phyloP scores from a whole-genome alignment of 2,329 filamentous ascomycete species.

The Arachnomyces sp. region DNA sequence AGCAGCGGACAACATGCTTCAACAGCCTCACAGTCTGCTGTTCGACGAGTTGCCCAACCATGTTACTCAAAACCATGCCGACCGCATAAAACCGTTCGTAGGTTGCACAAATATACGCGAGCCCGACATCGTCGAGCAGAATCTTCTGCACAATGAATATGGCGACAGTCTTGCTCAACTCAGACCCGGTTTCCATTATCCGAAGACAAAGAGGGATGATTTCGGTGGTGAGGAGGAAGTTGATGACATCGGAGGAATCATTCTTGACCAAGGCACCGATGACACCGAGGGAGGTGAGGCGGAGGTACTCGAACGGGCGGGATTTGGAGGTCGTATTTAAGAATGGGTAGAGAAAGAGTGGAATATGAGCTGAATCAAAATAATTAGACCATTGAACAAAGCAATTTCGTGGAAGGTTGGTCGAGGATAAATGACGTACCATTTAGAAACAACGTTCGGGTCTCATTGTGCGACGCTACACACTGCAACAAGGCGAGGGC shows the following conservation, averaged over 20 bases:
- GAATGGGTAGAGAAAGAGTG: slow-evolving; percentile 94
- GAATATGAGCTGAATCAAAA: slow-evolving; percentile 68
- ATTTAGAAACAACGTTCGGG: slow-evolving; percentile 82
- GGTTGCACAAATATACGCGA: slow-evolving; percentile 97
- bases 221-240: slow-evolving; percentile 95
- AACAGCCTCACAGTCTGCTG: slow-evolving; percentile 91
- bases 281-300: slow-evolving; percentile 88
- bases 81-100: slow-evolving; percentile 98
- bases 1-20: slow-evolving; percentile 96
- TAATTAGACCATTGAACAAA: background rate
- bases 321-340: slow-evolving; percentile 98
- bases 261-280: slow-evolving; percentile 98
- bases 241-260: slow-evolving; percentile 96
- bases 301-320: slow-evolving; percentile 92
- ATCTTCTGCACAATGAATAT: slow-evolving; percentile 99
- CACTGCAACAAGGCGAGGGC: slow-evolving; percentile 92
- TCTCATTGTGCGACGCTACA: slow-evolving; percentile 95
- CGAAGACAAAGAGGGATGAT: slow-evolving; percentile 95
- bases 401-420: slow-evolving; percentile 6
- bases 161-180: slow-evolving; percentile 96
- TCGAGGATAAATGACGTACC: slow-evolving; percentile 49
- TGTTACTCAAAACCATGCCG: slow-evolving; percentile 93
- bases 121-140: slow-evolving; percentile 85
- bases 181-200: slow-evolving; percentile 98
- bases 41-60: slow-evolving; percentile 96